Evolutionary conservation across 495 filamentous ascomycete species (phyloP).

Genomic region (Penicillium subrubescens): DNA sequence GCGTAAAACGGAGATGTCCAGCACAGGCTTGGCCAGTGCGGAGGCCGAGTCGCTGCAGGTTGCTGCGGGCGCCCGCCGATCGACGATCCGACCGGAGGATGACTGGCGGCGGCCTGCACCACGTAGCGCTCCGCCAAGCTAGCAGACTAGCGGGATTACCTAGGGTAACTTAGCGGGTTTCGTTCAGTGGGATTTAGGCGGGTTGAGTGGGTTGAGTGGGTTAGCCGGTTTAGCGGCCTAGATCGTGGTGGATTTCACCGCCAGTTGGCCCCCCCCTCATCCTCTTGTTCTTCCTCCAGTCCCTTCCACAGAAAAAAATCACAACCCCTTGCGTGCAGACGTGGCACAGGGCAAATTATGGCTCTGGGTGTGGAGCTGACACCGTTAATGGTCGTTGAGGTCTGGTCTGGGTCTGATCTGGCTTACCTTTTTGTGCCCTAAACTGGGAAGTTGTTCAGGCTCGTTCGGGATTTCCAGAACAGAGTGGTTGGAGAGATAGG

Average conservation of each 20-base stretch:
- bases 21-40: slow-evolving; percentile 5
- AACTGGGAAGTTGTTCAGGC: neutral
- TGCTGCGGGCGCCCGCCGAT: slow-evolving; percentile 32
- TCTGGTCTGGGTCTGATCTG: neutral
- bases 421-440: neutral
- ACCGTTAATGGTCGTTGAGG: neutral
- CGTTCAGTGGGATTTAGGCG: neutral
- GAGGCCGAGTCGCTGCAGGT: slow-evolving; percentile 4
- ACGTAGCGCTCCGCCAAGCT: slow-evolving; percentile 25
- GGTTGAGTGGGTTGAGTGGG: neutral
- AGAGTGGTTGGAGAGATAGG: neutral
- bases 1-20: neutral
- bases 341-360: slow-evolving; percentile 13
- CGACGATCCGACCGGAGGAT: slow-evolving; percentile 34
- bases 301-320: too few species aligned
- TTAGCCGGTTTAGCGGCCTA: slow-evolving; percentile 12
- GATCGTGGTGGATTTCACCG: slow-evolving; percentile 36
- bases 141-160: neutral
- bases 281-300: neutral
- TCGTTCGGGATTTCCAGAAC: neutral
- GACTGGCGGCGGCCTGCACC: slow-evolving; percentile 32
- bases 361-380: neutral
- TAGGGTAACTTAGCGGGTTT: neutral
- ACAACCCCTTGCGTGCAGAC: slow-evolving; percentile 19
- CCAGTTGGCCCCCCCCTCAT: slow-evolving; percentile 26